Evolutionary conservation across 768 basidiomycete species (phyloP).

Genomic region (Galerina marginata): DNA sequence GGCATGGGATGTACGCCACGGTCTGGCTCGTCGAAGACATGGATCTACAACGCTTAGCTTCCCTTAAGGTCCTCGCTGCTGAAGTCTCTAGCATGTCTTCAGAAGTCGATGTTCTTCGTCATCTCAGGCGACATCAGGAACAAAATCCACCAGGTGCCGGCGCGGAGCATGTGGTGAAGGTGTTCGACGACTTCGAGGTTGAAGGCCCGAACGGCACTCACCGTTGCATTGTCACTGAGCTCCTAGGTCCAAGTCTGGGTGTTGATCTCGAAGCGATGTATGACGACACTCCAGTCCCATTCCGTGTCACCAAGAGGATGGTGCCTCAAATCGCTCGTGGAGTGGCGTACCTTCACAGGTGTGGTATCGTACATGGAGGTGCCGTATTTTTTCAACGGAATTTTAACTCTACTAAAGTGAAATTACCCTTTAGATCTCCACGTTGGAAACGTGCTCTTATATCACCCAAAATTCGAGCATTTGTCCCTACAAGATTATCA

Average conservation of each 20-base stretch:
- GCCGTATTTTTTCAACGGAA: not conserved
- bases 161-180: not conserved
- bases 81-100: not conserved
- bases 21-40: not conserved
- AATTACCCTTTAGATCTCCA: not conserved
- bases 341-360: not conserved
- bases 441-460: not conserved
- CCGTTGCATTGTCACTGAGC: conserved; percentile 17
- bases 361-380: not conserved
- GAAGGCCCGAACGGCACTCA: conserved; percentile 23
- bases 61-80: not conserved
- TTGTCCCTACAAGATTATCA: not conserved
- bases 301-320: not conserved
- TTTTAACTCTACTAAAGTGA: not conserved
- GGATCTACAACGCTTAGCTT: not conserved
- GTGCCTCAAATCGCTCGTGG: not conserved
- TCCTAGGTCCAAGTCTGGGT: conserved; percentile 15
- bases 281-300: not conserved
- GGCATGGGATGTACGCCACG: not conserved
- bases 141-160: not conserved
- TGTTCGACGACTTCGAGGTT: conserved; percentile 16
- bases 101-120: not conserved
- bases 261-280: not conserved
- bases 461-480: not conserved
- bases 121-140: not conserved